Evolutionary conservation across 768 basidiomycete species (phyloP).

Genomic region (Tylopilus plumbeoviolaceoides): DNA sequence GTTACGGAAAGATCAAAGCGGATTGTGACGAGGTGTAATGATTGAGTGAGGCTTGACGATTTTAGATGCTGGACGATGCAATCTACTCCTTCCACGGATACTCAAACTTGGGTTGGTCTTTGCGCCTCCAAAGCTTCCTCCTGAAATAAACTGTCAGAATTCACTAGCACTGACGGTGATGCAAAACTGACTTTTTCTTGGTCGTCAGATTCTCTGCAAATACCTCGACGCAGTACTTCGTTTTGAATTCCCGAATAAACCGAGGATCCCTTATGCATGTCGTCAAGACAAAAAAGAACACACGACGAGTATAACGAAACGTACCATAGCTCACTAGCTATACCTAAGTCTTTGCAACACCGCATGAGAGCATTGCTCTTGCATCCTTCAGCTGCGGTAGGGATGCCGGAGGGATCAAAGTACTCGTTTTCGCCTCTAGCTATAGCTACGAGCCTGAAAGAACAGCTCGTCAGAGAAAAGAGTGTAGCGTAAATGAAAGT

Average conservation of each 20-base stretch:
- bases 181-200: slow-evolving; percentile 78
- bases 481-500: neutral
- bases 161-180: neutral
- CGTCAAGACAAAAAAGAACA: neutral
- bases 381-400: slow-evolving; percentile 92
- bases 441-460: slow-evolving; percentile 73
- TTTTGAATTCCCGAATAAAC: slow-evolving; percentile 92
- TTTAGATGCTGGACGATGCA: neutral
- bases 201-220: slow-evolving; percentile 80
- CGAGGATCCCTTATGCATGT: slow-evolving; percentile 74
- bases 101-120: slow-evolving; percentile 77
- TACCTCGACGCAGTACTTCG: slow-evolving; percentile 76
- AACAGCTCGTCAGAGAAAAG: neutral
- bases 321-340: slow-evolving; percentile 95
- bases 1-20: neutral
- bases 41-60: neutral
- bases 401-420: slow-evolving; percentile 85
- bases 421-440: slow-evolving; percentile 96
- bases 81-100: slow-evolving; percentile 82
- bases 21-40: neutral
- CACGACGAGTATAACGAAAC: slow-evolving; percentile 12
- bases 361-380: slow-evolving; percentile 98
- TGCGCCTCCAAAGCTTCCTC: slow-evolving; percentile 89
- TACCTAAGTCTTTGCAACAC: slow-evolving; percentile 93
- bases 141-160: slow-evolving; percentile 37